Percentiles rank a stretch among this genome's conserved stretches.
These are phyloP conservation scores for Allantophomopsis cytisporea DNA, from an alignment of 2,329 filamentous ascomycete genomes.

Conservation along the genomic window DNA sequence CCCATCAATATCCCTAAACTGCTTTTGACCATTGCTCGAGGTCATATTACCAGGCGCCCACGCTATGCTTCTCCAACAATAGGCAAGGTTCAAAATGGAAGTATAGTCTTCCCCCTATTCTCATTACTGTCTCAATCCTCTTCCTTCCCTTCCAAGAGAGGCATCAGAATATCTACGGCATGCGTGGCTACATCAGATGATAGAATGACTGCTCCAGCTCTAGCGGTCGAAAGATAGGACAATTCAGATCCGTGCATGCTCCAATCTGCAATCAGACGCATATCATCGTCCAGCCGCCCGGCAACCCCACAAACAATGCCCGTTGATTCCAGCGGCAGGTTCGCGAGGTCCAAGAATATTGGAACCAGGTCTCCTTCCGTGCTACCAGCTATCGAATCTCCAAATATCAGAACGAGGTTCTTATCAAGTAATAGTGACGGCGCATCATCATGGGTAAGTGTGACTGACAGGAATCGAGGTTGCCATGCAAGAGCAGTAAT, in stretches of 20 bases:
- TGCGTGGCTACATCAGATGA: conserved; percentile 58
- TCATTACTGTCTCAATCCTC: no score
- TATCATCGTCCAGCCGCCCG: conserved; percentile 63
- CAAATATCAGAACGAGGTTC: conserved; percentile 48
- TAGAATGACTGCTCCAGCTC: conserved; percentile 81
- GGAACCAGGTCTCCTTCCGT: conserved; percentile 64
- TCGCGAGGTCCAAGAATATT: conserved; percentile 75
- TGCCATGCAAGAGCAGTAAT: conserved; percentile 45
- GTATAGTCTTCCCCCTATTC: no score
- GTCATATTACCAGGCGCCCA: no score
- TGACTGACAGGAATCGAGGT: conserved; percentile 62
- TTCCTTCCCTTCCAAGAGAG: conserved; percentile 18
- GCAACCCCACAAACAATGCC: conserved; percentile 94
- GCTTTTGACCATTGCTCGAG: no score
- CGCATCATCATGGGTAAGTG: conserved; percentile 58
- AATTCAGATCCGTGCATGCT: conserved; percentile 45
- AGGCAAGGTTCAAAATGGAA: no score
- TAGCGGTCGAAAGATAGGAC: conserved; percentile 80
- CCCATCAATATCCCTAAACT: no score
- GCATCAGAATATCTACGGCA: conserved; percentile 57
- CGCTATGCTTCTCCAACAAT: no score
- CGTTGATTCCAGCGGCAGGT: conserved; percentile 73
- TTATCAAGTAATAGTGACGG: conserved; percentile 63
- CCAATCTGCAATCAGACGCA: conserved; percentile 22
- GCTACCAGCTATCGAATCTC: conserved; percentile 63